Evolutionary conservation across 2,329 filamentous ascomycete genomes (phyloP), one percentile per base, ranked within the genome.

Genomic region (Stemphylium beticola): DNA sequence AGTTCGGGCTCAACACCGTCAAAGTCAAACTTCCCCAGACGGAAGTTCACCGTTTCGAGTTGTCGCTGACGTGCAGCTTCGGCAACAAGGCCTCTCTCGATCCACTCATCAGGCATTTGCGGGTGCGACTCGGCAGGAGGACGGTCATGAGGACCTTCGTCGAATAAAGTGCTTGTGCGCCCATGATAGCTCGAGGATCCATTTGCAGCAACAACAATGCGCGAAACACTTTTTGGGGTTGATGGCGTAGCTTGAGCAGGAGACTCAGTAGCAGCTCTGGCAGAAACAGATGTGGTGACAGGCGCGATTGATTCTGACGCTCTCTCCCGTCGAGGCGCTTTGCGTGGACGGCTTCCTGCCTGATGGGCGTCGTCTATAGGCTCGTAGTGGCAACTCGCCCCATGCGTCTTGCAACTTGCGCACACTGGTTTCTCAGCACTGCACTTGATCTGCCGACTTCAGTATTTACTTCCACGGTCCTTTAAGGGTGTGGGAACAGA

Each of bases 1-100:
- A 84, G 61, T 11, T 83, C 79, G 0, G 81, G 77, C 29, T 82
- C 78, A 1, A 85, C 77, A 1, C 82, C 82, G 60, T 85, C 82
- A 63, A 86, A 84, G 61, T 85, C 82, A 3, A 84, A 74, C 48
- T 78, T 78, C 1, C 75, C 77, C 14, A 76, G 68, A 4, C 74
- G 69, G 36, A 79, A 74, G 56, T 84, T 79, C 49, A 83, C 69
- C 0, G 75, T 73, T 51, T 85, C 82, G 9, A 83, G 67, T 52
- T 85, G 82, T 60, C 81, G 71, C 59, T 82, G 79, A 46, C 76
- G 74, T 0, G 78, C 76, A 29, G 80, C 78, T 60, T 82, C 79
- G 14, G 78, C 80, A 43, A 83, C 76, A 5, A 83, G 67, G 11
- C 77, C 74, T 45, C 77, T 77, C 48, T 79, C 74, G 20, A 81